These are phyloP conservation scores for Aspergillus sp. DNA, from an alignment of 2,329 filamentous ascomycete species.

Conservation along the genomic window DNA sequence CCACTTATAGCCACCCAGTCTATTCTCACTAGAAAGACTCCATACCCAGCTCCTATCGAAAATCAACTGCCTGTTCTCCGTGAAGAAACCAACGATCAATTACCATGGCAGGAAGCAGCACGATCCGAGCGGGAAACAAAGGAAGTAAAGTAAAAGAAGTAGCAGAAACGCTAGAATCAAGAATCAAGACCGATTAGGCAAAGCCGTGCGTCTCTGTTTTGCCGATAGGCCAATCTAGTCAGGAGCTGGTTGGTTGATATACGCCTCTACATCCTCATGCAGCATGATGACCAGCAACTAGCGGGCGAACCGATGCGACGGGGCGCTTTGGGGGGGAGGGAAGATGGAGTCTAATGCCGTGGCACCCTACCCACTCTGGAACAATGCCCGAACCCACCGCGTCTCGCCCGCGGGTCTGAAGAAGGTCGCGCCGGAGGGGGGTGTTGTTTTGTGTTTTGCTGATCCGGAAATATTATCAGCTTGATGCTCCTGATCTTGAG, in stretches of 20 bases:
- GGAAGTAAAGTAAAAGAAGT: background rate
- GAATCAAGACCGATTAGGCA: background rate
- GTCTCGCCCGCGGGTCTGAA: constrained; percentile 2
- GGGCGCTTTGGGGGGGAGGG: background rate
- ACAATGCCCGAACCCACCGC: constrained; percentile 12
- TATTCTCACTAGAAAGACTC: background rate
- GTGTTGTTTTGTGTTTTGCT: too few relatives aligned
- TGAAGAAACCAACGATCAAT: background rate
- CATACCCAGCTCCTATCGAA: background rate
- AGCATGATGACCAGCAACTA: background rate
- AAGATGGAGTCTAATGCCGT: constrained; percentile 5
- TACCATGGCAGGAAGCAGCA: background rate
- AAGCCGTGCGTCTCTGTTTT: background rate
- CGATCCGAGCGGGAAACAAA: constrained; percentile 6
- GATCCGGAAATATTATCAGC: too few relatives aligned
- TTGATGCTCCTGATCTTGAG: background rate
- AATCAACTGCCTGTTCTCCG: background rate
- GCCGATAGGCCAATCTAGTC: background rate
- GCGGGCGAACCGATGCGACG: constrained; percentile 11
- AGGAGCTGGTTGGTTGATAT: constrained; percentile 1
- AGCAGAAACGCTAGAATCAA: background rate
- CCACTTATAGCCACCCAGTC: background rate
- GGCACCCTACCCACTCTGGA: constrained; percentile 16
- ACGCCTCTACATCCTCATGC: background rate
- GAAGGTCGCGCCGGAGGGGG: background rate